phyloP scores from a whole-genome alignment of 805 yeast genomes.

The Candida ficus region DNA sequence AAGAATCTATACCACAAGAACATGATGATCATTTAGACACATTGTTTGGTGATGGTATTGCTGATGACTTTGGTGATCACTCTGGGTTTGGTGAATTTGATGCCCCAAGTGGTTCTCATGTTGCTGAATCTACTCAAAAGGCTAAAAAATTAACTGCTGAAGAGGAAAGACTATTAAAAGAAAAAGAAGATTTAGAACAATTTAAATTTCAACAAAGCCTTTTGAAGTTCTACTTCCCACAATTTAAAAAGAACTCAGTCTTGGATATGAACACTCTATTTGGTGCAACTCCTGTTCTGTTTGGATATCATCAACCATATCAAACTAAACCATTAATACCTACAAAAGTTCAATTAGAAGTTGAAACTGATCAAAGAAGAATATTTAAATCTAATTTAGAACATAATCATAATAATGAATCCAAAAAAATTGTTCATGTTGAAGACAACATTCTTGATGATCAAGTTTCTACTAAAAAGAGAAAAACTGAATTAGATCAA shows the following conservation, averaged over 20 bases:
- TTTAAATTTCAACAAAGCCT: constrained; percentile 25
- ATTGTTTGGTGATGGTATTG: constrained; percentile 27
- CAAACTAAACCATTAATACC: constrained; percentile 41
- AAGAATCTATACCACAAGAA: constrained; percentile 11
- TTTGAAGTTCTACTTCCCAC: constrained; percentile 54
- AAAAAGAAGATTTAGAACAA: constrained; percentile 23
- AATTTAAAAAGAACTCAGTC: constrained; percentile 48
- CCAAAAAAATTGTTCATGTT: constrained; percentile 14
- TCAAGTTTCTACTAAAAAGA: constrained; percentile 12
- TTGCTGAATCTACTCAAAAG: neutral
- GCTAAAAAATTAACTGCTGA: neutral
- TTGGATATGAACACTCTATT: constrained; percentile 63
- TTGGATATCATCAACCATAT: constrained; percentile 39
- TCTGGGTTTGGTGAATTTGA: constrained; percentile 19
- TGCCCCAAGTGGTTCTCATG: neutral
- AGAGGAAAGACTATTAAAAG: constrained; percentile 6
- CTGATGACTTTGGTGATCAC: constrained; percentile 16
- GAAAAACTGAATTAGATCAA: constrained; percentile 27
- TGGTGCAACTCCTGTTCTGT: constrained; percentile 54
- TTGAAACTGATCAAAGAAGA: constrained; percentile 55
- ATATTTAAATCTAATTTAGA: constrained; percentile 36
- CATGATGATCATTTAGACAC: constrained; percentile 19
- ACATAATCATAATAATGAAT: constrained; percentile 9
- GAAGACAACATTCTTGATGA: constrained; percentile 15
- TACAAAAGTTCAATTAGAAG: constrained; percentile 51